Evolutionary conservation across 1,284 basidiomycete genomes (phyloP).

Genomic region (Mycosarcoma maydis): DNA sequence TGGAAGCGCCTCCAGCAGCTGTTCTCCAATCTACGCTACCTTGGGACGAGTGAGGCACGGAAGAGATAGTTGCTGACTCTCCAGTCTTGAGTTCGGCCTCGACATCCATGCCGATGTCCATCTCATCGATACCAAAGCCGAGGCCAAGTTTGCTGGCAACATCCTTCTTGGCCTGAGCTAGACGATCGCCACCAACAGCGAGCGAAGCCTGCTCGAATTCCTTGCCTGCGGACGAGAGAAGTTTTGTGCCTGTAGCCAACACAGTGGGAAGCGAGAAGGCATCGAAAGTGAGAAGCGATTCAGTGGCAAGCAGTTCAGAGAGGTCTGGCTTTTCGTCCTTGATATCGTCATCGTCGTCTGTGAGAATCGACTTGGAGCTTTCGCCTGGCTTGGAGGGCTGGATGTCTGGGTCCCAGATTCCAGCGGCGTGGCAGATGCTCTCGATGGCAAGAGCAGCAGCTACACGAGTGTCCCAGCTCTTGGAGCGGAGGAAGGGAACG

Average conservation of each 20-base stretch:
- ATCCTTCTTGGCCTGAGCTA: conserved; percentile 82
- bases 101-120: conserved; percentile 70
- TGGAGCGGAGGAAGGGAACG: conserved; percentile 85
- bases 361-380: conserved; percentile 31
- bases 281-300: conserved; percentile 53
- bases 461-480: conserved; percentile 83
- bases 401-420: conserved; percentile 74
- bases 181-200: conserved; percentile 71
- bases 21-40: conserved; percentile 46
- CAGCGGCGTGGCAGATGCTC: conserved; percentile 83
- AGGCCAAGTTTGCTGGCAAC: conserved; percentile 70
- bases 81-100: conserved; percentile 62
- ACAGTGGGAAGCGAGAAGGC: conserved; percentile 76
- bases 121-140: conserved; percentile 79
- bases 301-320: conserved; percentile 21
- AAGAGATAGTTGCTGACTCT: conserved; percentile 9
- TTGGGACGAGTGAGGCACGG: conserved; percentile 18
- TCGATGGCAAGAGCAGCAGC: conserved; percentile 86
- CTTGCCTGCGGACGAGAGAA: conserved; percentile 86
- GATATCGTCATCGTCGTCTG: conserved; percentile 14
- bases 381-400: conserved; percentile 37
- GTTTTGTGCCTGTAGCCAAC: conserved; percentile 77
- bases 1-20: conserved; percentile 29
- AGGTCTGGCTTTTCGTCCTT: conserved; percentile 31
- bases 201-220: conserved; percentile 73